Evolutionary conservation across 306 rosid species (phyloP).

Genomic region (Astragalus glycyphyllos): DNA sequence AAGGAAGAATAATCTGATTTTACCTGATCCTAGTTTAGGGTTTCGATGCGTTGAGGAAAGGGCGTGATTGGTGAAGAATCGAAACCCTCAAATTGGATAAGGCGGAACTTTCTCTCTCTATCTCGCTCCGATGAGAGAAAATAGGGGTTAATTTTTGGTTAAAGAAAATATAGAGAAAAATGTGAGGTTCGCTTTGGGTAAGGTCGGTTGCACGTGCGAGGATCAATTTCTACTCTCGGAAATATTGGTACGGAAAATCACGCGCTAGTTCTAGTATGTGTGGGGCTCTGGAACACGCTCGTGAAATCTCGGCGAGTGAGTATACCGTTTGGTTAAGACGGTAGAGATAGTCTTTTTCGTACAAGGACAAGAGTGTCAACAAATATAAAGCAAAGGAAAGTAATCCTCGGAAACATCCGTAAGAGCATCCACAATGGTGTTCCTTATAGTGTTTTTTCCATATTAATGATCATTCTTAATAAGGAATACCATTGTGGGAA

Average conservation of each 20-base stretch:
- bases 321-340: neutral
- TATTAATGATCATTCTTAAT: too few relatives aligned
- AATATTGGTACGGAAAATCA: neutral
- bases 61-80: neutral
- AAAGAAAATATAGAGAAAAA: constrained; percentile 26
- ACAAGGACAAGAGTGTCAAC: constrained; percentile 15
- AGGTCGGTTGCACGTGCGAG: neutral
- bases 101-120: constrained; percentile 44
- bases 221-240: neutral
- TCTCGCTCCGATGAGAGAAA: constrained; percentile 38
- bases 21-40: constrained; percentile 73
- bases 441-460: too few relatives aligned
- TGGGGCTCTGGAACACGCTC: neutral
- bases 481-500: too few relatives aligned
- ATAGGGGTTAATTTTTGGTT: neutral
- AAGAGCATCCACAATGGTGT: too few relatives aligned
- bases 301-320: neutral
- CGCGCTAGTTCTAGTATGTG: constrained; percentile 19
- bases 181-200: neutral
- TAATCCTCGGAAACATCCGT: too few relatives aligned
- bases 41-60: constrained; percentile 34
- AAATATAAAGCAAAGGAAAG: neutral
- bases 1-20: neutral
- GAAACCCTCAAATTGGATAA: constrained; percentile 60
- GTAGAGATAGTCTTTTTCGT: neutral